phyloP scores from a whole-genome alignment of 1,139 yeast genomes.

The Trichomonascaceae sp. region DNA sequence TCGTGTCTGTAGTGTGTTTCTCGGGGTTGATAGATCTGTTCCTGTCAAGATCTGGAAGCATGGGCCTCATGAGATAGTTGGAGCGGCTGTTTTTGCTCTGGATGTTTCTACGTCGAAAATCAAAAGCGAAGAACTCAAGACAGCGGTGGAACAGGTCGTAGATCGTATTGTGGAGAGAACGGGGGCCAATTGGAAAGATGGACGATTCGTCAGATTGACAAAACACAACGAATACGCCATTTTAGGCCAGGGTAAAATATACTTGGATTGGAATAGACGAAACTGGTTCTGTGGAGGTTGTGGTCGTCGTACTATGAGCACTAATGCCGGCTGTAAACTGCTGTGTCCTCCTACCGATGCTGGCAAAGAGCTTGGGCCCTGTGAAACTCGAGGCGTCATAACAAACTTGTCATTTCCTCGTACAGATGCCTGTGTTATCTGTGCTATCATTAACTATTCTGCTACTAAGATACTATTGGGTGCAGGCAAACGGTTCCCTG shows the following conservation, averaged over 20 bases:
- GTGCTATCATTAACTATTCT: constrained; percentile 62
- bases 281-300: constrained; percentile 85
- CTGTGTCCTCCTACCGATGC: constrained; percentile 44
- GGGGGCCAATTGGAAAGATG: constrained; percentile 1
- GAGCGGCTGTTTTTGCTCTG: constrained; percentile 72
- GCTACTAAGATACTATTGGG: constrained; percentile 66
- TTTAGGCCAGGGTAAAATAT: constrained; percentile 77
- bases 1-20: constrained; percentile 47
- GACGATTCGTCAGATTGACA: constrained; percentile 1
- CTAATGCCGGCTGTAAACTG: constrained; percentile 79
- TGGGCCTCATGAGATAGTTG: constrained; percentile 43
- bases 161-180: constrained; percentile 25
- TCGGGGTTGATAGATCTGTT: constrained; percentile 60
- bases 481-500: constrained; percentile 52
- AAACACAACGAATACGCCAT: constrained; percentile 35
- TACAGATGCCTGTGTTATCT: constrained; percentile 81
- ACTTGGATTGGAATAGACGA: constrained; percentile 75
- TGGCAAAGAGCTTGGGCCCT: constrained; percentile 19
- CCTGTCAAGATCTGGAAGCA: constrained; percentile 24
- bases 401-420: constrained; percentile 75
- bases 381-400: constrained; percentile 35
- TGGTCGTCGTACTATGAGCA: constrained; percentile 61
- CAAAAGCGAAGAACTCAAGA: constrained; percentile 8
- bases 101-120: constrained; percentile 43
- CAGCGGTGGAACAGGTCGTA: constrained; percentile 17